phyloP scores from a whole-genome alignment of 2,329 filamentous ascomycete species.

The Diaporthe sp. region DNA sequence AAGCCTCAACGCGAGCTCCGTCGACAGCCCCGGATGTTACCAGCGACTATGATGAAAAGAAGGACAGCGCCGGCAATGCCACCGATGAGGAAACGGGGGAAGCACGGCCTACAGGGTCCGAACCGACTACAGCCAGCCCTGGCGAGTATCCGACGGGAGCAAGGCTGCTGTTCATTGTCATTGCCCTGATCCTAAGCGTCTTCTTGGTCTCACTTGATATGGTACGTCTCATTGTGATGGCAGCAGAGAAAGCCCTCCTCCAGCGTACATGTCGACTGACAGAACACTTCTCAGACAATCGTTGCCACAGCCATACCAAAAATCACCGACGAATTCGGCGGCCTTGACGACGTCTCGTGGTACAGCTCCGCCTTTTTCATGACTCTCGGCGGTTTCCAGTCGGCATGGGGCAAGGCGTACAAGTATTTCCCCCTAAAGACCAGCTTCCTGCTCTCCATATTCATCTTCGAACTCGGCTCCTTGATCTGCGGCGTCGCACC shows the following conservation, averaged over 20 bases:
- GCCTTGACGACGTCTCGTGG: constrained; percentile 55
- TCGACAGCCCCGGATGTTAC: constrained; percentile 11
- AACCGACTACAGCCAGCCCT: neutral
- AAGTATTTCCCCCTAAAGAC: constrained; percentile 53
- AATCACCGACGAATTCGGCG: constrained; percentile 47
- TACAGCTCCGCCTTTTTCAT: constrained; percentile 55
- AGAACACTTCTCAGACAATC: constrained; percentile 47
- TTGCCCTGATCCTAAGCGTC: constrained; percentile 57
- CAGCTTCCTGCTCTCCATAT: constrained; percentile 50
- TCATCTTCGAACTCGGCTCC: constrained; percentile 57
- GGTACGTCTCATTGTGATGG: constrained; percentile 41
- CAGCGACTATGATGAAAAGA: constrained; percentile 21
- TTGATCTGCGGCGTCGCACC: constrained; percentile 54
- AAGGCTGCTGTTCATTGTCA: constrained; percentile 54
- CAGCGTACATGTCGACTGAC: neutral
- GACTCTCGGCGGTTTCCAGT: constrained; percentile 41
- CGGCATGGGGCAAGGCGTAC: constrained; percentile 43
- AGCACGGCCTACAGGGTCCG: neutral
- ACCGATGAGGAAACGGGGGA: constrained; percentile 18
- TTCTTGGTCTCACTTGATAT: constrained; percentile 62
- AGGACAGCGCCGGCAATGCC: neutral
- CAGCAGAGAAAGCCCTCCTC: too few species aligned
- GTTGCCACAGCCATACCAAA: constrained; percentile 53
- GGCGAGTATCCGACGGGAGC: constrained; percentile 50
- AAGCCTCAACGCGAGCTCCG: constrained; percentile 24